Evolutionary conservation across 164 flowering plant species (phyloP).

Genomic region (Annona squamosa): DNA sequence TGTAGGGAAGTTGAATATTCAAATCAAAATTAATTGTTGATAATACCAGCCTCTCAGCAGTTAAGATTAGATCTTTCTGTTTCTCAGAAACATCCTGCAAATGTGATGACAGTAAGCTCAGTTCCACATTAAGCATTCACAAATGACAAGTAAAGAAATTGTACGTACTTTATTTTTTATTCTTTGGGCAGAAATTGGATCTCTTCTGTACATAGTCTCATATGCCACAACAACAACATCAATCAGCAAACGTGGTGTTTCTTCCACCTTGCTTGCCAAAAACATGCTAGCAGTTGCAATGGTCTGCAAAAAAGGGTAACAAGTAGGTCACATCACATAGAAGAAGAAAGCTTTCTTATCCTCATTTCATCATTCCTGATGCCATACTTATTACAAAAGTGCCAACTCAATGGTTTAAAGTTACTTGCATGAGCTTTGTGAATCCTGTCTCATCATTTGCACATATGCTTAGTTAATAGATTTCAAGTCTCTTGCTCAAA

Average conservation of each 20-base stretch:
- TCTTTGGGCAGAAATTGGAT: conserved; percentile 43
- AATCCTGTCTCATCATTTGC: too few relatives aligned
- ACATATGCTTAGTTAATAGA: too few relatives aligned
- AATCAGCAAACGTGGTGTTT: conserved; percentile 42
- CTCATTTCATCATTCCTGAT: too few relatives aligned
- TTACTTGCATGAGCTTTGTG: too few relatives aligned
- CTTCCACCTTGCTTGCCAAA: conserved; percentile 61
- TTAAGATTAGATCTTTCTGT: conserved; percentile 47
- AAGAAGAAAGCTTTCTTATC: not conserved
- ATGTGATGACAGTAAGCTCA: not conserved
- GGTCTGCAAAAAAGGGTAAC: conserved; percentile 29
- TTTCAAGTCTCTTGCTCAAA: too few relatives aligned
- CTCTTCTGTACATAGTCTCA: conserved; percentile 37
- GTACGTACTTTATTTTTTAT: conserved; percentile 41
- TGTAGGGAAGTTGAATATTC: conserved; percentile 52
- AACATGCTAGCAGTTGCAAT: conserved; percentile 60
- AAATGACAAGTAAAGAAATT: not conserved
- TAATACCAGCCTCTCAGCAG: conserved; percentile 47
- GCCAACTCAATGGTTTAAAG: too few relatives aligned
- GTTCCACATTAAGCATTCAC: not conserved
- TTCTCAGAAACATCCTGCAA: conserved; percentile 46
- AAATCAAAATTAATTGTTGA: conserved; percentile 56
- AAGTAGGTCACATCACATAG: not conserved
- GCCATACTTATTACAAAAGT: too few relatives aligned
- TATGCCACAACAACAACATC: conserved; percentile 51